phyloP scores from a whole-genome alignment of 257 asterid genomes.

The Solanum ahanhuiri region DNA sequence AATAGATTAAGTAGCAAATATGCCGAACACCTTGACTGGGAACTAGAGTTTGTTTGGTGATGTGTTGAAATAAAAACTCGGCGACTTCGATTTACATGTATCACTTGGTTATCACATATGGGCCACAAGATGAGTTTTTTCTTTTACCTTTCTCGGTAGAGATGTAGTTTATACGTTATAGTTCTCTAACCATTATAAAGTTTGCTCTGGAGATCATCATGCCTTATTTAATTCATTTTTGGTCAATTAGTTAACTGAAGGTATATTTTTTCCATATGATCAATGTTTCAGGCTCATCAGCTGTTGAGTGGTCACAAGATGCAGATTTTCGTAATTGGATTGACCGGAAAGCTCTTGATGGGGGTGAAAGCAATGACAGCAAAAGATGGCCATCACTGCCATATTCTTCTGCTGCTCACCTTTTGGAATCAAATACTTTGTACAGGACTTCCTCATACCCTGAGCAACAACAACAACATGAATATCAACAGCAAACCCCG shows the following conservation, averaged over 20 bases:
- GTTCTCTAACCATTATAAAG: neutral
- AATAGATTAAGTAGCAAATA: neutral
- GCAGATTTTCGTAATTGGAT: conserved; percentile 44
- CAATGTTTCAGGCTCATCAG: conserved; percentile 63
- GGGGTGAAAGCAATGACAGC: conserved; percentile 29
- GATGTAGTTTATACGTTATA: neutral
- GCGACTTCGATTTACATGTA: neutral
- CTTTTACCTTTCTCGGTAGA: neutral
- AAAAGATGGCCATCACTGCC: conserved; percentile 62
- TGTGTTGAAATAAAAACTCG: neutral
- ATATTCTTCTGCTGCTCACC: conserved; percentile 31
- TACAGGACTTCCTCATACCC: conserved; percentile 87
- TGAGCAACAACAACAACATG: conserved; percentile 56
- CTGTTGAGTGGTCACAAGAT: conserved; percentile 65
- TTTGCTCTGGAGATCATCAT: neutral
- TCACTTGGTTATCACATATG: neutral
- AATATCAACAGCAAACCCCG: conserved; percentile 31
- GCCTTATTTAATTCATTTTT: neutral
- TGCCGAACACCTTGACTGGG: neutral
- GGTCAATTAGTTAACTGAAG: neutral
- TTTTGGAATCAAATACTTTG: conserved; percentile 39
- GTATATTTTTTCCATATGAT: neutral
- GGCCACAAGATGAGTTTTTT: neutral
- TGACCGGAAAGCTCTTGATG: conserved; percentile 41
- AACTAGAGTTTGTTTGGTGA: neutral